A percentile compares a stretch with the other conserved stretches of the same genome.
Conservation (phyloP, 441 rosid species). For the Populus hybrid region DNA sequence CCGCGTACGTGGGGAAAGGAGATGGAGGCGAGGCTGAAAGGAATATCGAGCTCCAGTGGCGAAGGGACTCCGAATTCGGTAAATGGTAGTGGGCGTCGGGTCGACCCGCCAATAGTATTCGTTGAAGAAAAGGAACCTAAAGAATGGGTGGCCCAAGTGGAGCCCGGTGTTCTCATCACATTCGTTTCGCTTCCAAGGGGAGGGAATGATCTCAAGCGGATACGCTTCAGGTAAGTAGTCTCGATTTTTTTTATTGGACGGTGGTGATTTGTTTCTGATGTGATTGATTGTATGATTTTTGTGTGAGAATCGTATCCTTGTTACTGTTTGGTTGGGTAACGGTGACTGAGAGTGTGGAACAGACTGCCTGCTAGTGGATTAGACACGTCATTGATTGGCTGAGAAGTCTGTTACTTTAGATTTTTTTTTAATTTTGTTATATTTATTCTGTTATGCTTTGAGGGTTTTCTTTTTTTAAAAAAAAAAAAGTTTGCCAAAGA, state of each 20-base stretch:
- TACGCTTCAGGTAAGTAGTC: constrained; percentile 68
- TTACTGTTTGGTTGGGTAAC: neutral
- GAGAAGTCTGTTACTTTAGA: constrained; percentile 10
- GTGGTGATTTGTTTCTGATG: constrained; percentile 13
- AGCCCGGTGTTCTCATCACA: constrained; percentile 84
- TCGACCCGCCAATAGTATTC: constrained; percentile 71
- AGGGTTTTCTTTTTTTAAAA: neutral
- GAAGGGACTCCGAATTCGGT: constrained; percentile 85
- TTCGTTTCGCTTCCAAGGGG: constrained; percentile 80
- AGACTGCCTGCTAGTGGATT: constrained; percentile 2
- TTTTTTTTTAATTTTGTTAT: neutral
- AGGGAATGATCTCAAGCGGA: constrained; percentile 86
- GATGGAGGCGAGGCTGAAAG: constrained; percentile 92
- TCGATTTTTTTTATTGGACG: constrained; percentile 9
- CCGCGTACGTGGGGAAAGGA: constrained; percentile 90
- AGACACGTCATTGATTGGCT: constrained; percentile 17
- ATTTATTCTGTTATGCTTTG: neutral
- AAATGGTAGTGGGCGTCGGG: constrained; percentile 81
- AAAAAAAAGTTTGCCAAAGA: neutral
- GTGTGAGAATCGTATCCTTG: constrained; percentile 28
- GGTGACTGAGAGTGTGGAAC: neutral
- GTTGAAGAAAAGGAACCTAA: constrained; percentile 88
- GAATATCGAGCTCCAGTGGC: constrained; percentile 92
- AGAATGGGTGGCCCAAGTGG: constrained; percentile 98
- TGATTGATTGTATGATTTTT: neutral